phyloP scores from a whole-genome alignment of 2,329 filamentous ascomycete species.

The Fusarium continuum region DNA sequence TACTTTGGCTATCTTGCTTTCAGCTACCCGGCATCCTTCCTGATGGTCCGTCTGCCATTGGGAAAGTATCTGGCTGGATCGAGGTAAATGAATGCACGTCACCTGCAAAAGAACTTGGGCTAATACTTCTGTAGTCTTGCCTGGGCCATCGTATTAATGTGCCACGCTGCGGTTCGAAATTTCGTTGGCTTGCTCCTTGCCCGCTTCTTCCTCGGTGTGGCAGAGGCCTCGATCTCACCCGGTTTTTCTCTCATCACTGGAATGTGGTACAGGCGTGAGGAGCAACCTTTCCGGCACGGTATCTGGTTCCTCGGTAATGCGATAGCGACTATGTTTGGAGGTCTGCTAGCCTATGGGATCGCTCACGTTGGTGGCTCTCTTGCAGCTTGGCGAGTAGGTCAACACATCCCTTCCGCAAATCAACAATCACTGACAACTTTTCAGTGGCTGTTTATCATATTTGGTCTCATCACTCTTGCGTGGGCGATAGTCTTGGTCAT shows the following conservation, averaged over 20 bases:
- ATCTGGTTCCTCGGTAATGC: slow-evolving; percentile 39
- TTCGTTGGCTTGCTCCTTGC: slow-evolving; percentile 29
- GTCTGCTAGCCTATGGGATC: slow-evolving; percentile 34
- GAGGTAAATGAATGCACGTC: slow-evolving; percentile 4
- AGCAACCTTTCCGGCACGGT: slow-evolving; percentile 37
- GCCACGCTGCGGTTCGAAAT: slow-evolving; percentile 31
- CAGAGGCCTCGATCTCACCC: slow-evolving; percentile 38
- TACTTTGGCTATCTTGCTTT: slow-evolving; percentile 39
- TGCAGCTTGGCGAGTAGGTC: slow-evolving; percentile 29
- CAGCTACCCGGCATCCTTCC: slow-evolving; percentile 38
- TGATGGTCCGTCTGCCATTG: slow-evolving; percentile 34
- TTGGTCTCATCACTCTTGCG: slow-evolving; percentile 33
- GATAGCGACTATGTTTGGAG: slow-evolving; percentile 35
- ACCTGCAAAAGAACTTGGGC: rapidly evolving
- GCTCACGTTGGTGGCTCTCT: slow-evolving; percentile 30
- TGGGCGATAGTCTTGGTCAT: slow-evolving; percentile 24
- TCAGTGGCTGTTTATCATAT: slow-evolving; percentile 39
- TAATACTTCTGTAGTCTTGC: slow-evolving; percentile 11
- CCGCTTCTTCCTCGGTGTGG: slow-evolving; percentile 36
- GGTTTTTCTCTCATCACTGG: slow-evolving; percentile 37
- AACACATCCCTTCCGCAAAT: rapidly evolving
- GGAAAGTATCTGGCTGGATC: slow-evolving; percentile 35
- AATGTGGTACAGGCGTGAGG: slow-evolving; percentile 40
- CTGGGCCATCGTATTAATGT: slow-evolving; percentile 30
- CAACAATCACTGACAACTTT: rapidly evolving